Evolutionary conservation across 352 stramenopile genomes (phyloP).

Genomic region (Phytopythium cucurbitacearum): DNA sequence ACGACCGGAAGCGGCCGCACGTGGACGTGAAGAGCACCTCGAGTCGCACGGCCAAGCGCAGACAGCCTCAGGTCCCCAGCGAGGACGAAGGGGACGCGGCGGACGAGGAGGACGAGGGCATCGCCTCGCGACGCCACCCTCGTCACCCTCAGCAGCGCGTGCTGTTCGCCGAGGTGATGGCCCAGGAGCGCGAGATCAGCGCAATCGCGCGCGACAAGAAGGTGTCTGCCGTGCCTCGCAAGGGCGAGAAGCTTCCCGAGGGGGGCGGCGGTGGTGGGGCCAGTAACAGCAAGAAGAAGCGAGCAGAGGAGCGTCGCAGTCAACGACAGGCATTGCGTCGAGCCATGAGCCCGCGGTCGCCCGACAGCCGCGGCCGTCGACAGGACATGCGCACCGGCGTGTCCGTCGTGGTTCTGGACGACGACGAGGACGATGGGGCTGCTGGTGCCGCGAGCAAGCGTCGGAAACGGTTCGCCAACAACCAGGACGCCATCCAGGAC

Average conservation of each 20-base stretch:
- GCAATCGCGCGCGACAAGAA: constrained; percentile 31
- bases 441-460: constrained; percentile 12
- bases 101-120: background rate
- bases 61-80: no score
- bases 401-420: constrained; percentile 19
- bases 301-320: constrained; percentile 43
- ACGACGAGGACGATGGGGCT: constrained; percentile 7
- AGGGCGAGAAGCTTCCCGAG: constrained; percentile 26
- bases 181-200: constrained; percentile 49
- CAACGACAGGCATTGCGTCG: constrained; percentile 41
- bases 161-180: constrained; percentile 47
- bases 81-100: background rate
- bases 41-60: no score
- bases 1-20: constrained; percentile 13
- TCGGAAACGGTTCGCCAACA: constrained; percentile 13
- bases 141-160: constrained; percentile 24
- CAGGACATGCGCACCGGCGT: constrained; percentile 15
- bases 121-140: constrained; percentile 9
- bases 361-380: constrained; percentile 22
- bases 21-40: constrained; percentile 14
- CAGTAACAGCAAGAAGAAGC: constrained; percentile 36
- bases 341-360: constrained; percentile 41
- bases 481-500: constrained; percentile 38
- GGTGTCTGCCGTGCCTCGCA: constrained; percentile 24
- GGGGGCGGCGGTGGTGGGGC: constrained; percentile 7